Evolutionary conservation across 73 alveolate genomes (phyloP).

Genomic region (Symbiodinium pilosum): DNA sequence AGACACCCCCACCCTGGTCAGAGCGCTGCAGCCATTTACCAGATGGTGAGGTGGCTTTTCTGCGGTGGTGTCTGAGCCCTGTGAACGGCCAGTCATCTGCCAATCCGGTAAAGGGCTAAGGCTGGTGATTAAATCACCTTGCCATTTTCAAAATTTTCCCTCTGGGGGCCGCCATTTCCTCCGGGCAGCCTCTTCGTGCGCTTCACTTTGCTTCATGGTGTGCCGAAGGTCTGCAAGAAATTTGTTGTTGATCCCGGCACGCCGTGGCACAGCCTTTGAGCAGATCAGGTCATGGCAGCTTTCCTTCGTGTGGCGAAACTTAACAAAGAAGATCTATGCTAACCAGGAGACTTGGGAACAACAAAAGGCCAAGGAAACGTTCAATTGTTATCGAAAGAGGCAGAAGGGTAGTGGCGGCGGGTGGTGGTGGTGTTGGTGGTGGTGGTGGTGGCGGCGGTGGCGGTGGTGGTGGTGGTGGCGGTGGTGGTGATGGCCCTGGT

Average conservation of each 20-base stretch:
- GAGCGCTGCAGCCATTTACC: neutral
- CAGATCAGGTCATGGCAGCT: neutral
- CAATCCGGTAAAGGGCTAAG: neutral
- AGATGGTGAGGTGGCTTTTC: neutral
- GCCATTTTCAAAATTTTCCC: neutral
- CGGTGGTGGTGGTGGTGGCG: too few species aligned
- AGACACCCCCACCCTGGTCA: neutral
- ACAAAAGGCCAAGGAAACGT: too few species aligned
- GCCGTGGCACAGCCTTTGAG: conserved; percentile 9
- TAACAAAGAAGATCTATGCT: too few species aligned
- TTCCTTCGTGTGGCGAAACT: too few species aligned
- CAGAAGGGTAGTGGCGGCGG: too few species aligned
- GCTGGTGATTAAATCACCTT: conserved; percentile 1
- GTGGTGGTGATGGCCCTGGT: too few species aligned
- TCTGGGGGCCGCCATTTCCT: neutral
- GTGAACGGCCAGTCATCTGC: too few species aligned
- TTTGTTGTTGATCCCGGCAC: neutral
- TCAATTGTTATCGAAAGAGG: too few species aligned
- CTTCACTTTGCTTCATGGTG: neutral
- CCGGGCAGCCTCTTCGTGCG: neutral
- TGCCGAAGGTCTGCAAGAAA: conserved; percentile 10
- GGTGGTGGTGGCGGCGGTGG: too few species aligned
- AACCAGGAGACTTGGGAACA: too few species aligned
- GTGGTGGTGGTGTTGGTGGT: too few species aligned
- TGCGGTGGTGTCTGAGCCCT: neutral